Conservation (phyloP, 2,329 filamentous ascomycete genomes). For the Aureobasidium subglaciale region DNA sequence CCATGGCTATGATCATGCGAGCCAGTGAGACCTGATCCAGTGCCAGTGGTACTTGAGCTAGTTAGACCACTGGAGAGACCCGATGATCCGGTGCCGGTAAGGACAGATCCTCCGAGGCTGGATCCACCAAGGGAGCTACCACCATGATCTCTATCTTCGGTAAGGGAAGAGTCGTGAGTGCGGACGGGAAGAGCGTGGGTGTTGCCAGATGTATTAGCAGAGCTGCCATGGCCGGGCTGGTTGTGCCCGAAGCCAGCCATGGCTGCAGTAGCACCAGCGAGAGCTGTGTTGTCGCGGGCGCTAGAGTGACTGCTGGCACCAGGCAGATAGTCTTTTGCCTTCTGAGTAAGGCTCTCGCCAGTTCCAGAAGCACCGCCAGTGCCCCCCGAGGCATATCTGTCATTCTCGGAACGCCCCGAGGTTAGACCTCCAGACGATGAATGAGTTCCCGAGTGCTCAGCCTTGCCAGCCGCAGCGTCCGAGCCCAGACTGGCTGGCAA, state of each 20-base stretch:
- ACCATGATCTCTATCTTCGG: background rate
- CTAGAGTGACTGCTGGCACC: background rate
- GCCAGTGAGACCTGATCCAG: background rate
- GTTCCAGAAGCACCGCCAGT: background rate
- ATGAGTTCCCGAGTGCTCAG: background rate
- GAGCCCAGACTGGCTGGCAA: constrained; percentile 1
- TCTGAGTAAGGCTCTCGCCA: constrained; percentile 4
- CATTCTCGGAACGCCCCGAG: background rate
- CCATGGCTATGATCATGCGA: background rate
- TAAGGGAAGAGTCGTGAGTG: background rate
- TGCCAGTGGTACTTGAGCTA: background rate
- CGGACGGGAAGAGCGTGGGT: background rate
- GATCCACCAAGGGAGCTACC: background rate
- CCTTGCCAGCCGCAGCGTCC: background rate
- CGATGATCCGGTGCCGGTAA: background rate
- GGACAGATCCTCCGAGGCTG: background rate
- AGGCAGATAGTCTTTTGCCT: constrained; percentile 6
- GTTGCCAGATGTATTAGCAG: background rate
- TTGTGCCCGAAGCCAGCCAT: background rate
- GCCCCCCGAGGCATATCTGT: background rate
- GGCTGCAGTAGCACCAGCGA: background rate
- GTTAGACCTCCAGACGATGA: constrained; percentile 1
- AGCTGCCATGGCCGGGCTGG: background rate
- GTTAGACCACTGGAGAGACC: background rate
- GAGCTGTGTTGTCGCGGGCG: background rate